phyloP scores from a whole-genome alignment of 495 filamentous ascomycete genomes.

The Talaromyces borbonicus region DNA sequence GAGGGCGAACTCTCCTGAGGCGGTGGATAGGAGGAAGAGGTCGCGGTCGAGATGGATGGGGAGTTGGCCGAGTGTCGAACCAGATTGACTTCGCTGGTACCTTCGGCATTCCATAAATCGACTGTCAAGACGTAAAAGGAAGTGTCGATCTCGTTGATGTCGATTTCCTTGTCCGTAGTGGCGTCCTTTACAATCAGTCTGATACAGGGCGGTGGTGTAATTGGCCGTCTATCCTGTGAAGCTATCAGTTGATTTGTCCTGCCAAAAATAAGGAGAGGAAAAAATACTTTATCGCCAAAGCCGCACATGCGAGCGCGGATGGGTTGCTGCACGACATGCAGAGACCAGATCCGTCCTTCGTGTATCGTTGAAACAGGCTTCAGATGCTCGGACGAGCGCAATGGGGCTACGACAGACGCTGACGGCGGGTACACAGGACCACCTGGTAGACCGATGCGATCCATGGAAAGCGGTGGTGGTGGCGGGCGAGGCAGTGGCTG shows the following conservation, averaged over 20 bases:
- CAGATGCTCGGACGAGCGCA: constrained; percentile 27
- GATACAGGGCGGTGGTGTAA: constrained; percentile 92
- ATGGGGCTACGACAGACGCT: constrained; percentile 20
- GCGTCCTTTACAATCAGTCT: constrained; percentile 73
- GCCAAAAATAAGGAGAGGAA: not conserved
- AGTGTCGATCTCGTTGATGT: constrained; percentile 75
- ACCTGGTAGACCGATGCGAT: constrained; percentile 34
- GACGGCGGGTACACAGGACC: constrained; percentile 31
- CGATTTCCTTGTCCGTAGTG: constrained; percentile 72
- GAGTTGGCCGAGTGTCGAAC: constrained; percentile 81
- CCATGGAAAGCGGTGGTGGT: constrained; percentile 38
- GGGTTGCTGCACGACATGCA: constrained; percentile 86
- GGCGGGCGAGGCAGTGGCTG: constrained; percentile 30
- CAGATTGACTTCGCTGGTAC: constrained; percentile 82
- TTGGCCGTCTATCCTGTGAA: constrained; percentile 78
- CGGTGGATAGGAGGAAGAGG: constrained; percentile 67
- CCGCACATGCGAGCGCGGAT: constrained; percentile 96
- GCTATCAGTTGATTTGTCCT: not conserved
- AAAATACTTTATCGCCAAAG: constrained; percentile 87
- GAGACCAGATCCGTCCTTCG: constrained; percentile 48
- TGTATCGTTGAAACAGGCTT: constrained; percentile 29
- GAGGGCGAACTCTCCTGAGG: constrained; percentile 30
- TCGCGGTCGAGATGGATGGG: constrained; percentile 80
- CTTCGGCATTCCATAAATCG: constrained; percentile 82
- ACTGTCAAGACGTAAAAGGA: constrained; percentile 89